These are phyloP conservation scores for Lablab purpureus DNA, from an alignment of 306 rosid genomes.

Conservation along the genomic window DNA sequence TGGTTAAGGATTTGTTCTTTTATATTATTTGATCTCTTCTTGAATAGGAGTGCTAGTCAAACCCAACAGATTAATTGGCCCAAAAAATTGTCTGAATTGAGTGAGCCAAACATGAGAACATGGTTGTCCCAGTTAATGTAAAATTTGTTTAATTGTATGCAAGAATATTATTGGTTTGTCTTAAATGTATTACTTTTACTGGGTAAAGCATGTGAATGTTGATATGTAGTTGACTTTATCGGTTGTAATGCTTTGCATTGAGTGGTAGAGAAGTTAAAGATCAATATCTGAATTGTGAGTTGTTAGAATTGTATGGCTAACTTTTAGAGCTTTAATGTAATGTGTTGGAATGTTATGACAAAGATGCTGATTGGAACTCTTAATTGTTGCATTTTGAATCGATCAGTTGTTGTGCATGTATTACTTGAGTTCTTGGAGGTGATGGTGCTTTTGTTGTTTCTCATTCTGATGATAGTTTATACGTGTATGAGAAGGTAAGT, in stretches of 20 bases:
- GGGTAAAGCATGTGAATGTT: constrained; percentile 21
- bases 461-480: constrained; percentile 94
- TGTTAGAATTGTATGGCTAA: constrained; percentile 12
- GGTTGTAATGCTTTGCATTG: constrained; percentile 33
- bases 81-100: constrained; percentile 3
- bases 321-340: constrained; percentile 27
- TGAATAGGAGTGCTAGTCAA: background rate
- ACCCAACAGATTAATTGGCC: constrained; percentile 9
- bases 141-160: constrained; percentile 18
- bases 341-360: constrained; percentile 35
- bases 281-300: background rate
- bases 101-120: no score
- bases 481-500: constrained; percentile 91
- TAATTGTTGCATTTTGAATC: constrained; percentile 51
- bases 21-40: background rate
- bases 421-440: constrained; percentile 93
- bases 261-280: constrained; percentile 27
- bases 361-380: constrained; percentile 35
- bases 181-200: background rate
- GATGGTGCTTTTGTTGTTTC: constrained; percentile 92
- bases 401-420: constrained; percentile 89
- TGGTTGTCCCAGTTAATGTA: background rate
- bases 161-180: background rate
- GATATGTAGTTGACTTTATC: constrained; percentile 15
- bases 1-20: constrained; percentile 11